These are phyloP conservation scores for Begonia masoniana DNA, from an alignment of 306 rosid species.

Conservation along the genomic window DNA sequence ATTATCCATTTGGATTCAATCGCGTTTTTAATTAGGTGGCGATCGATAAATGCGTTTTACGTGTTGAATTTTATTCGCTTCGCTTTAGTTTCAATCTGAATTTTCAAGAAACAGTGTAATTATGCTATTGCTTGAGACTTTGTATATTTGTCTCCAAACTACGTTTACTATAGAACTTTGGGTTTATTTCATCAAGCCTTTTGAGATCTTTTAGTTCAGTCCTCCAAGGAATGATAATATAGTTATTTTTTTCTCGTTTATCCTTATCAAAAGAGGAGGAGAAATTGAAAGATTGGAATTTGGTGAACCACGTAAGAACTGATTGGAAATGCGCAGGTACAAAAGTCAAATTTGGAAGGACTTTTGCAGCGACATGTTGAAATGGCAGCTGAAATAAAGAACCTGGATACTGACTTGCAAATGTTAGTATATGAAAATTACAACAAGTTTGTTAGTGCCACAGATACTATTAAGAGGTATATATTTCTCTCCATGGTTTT, in stretches of 20 bases:
- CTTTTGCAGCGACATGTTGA: conserved; percentile 70
- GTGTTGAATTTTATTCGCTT: neutral
- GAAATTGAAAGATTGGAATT: conserved; percentile 1
- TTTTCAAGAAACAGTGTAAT: no score
- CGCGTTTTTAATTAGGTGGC: neutral
- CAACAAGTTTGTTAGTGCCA: conserved; percentile 83
- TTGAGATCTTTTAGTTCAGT: neutral
- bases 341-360: conserved; percentile 69
- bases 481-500: neutral
- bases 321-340: conserved; percentile 20
- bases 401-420: conserved; percentile 92
- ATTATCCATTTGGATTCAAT: neutral
- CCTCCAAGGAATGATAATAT: neutral
- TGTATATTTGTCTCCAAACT: neutral
- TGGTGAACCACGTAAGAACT: neutral
- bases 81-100: neutral
- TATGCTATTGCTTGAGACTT: no score
- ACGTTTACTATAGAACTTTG: neutral
- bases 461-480: conserved; percentile 80
- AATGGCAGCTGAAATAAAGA: conserved; percentile 96
- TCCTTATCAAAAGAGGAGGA: neutral
- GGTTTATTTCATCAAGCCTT: neutral
- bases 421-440: conserved; percentile 90
- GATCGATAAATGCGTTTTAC: no score
- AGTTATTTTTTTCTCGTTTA: neutral